These are phyloP conservation scores for Tillandsia leiboldiana DNA, from an alignment of 176 grass and related monocot species.

Conservation along the genomic window DNA sequence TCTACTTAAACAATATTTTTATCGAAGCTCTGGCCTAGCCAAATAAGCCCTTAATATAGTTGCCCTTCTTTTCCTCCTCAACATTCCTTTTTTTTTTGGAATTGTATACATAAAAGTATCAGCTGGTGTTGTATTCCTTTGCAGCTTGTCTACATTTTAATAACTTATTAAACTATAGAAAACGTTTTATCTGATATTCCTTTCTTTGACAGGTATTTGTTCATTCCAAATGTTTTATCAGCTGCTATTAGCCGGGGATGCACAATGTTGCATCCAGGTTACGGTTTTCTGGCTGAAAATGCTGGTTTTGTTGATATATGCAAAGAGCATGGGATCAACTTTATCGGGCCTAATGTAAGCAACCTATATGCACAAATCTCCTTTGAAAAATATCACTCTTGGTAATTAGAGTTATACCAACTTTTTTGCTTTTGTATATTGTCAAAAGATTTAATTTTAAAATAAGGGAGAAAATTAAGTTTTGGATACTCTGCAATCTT, in stretches of 20 bases:
- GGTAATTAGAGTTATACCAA: neutral
- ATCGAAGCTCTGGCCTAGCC: no score
- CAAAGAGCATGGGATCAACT: conserved; percentile 36
- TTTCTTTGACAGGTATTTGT: conserved; percentile 30
- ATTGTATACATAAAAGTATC: neutral
- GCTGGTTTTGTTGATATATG: conserved; percentile 44
- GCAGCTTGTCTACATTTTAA: neutral
- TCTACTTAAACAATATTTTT: no score
- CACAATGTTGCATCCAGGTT: conserved; percentile 51
- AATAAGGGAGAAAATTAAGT: no score
- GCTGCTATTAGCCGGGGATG: conserved; percentile 39
- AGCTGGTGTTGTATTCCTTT: neutral
- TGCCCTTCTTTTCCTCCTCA: neutral
- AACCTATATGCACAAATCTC: neutral
- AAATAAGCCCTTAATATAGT: neutral
- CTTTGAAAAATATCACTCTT: neutral
- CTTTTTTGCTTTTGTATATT: neutral
- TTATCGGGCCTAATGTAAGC: conserved; percentile 47
- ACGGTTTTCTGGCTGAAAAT: conserved; percentile 50
- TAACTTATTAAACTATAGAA: neutral
- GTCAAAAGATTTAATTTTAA: neutral
- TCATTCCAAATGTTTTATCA: conserved; percentile 35
- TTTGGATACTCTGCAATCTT: neutral
- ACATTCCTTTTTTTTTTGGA: neutral
- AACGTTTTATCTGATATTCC: conserved; percentile 1